Evolutionary conservation across 1,139 yeast genomes (phyloP), one percentile per base, ranked within the genome.

Genomic region (Candida neerlandica): DNA sequence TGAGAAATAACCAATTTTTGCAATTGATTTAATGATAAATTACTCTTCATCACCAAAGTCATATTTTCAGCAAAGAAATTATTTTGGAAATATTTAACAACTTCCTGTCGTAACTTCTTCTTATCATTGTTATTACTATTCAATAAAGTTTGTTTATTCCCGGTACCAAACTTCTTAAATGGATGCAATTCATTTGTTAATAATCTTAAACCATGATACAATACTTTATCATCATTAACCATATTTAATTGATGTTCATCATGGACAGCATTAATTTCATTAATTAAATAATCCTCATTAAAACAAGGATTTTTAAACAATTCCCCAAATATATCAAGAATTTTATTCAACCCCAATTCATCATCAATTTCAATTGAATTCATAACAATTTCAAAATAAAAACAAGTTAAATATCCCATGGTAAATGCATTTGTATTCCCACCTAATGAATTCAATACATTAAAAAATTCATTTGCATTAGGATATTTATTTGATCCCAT

Each of bases 381-480:
- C 0, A 80, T 60, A 0, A 87, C 88, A 0, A 85, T 62, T 55
- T 84, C 85, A 60, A 84, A 84, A 56, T 76, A 80, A 59, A 78
- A 86, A 21, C 80, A 71, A 0, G 92, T 85, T 44, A 74, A 78
- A 54, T 83, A 86, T 3, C 84, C 86, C 1, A 85, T 78, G 0
- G 95, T 87, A 53, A 69, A 79, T 0, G 94, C 94, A 65, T 86
- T 86, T 44, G 77, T 66, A 0, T 66, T 56, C 1, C 94, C 94
- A 14, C 86, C 85, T 42, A 73, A 64, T 18, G 70, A 61, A 2
- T 73, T 59, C 1, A 85, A 58, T 5, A 65, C 54, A 15, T 75
- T 75, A 45, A 77, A 75, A 51, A 81, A 81, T 19, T 63, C 60
- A 43, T 72, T 75, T 0, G 81, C 74, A 18, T 70, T 63, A 0